Conservation (phyloP, 371 early-diverging fungal species). For the Rhizomucor pusillus region DNA sequence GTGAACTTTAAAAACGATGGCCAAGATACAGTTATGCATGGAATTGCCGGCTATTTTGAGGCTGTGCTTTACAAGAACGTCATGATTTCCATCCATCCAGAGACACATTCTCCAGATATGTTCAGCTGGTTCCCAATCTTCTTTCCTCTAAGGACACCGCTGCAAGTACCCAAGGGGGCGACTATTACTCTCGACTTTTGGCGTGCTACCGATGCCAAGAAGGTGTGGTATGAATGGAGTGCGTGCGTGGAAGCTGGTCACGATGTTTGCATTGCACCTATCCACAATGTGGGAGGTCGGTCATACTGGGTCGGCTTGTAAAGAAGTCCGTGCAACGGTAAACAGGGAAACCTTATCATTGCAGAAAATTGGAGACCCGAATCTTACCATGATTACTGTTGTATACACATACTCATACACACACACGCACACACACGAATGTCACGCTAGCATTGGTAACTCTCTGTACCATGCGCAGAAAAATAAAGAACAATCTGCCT, state of each 20-base stretch:
- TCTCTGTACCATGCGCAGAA: too few species aligned
- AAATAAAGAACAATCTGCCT: too few species aligned
- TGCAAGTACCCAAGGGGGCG: constrained; percentile 60
- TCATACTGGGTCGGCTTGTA: constrained; percentile 64
- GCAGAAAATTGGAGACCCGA: too few species aligned
- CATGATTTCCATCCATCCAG: constrained; percentile 80
- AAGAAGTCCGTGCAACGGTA: too few species aligned
- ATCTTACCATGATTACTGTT: too few species aligned
- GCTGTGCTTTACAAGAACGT: constrained; percentile 83
- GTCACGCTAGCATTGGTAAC: too few species aligned
- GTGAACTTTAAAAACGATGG: constrained; percentile 49
- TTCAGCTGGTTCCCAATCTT: constrained; percentile 97
- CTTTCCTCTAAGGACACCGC: constrained; percentile 82
- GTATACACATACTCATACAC: too few species aligned
- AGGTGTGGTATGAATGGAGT: constrained; percentile 96
- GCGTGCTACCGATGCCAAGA: constrained; percentile 71
- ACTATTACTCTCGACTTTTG: constrained; percentile 78
- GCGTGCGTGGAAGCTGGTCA: constrained; percentile 32
- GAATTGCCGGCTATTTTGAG: constrained; percentile 95
- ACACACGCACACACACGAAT: too few species aligned
- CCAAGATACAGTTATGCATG: constrained; percentile 77
- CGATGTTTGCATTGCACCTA: constrained; percentile 22
- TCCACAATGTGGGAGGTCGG: constrained; percentile 58
- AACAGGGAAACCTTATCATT: too few species aligned
- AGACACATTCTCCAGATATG: constrained; percentile 88